Conservation (phyloP, 345 rosid genomes). For the Raphanus raphanistrum region DNA sequence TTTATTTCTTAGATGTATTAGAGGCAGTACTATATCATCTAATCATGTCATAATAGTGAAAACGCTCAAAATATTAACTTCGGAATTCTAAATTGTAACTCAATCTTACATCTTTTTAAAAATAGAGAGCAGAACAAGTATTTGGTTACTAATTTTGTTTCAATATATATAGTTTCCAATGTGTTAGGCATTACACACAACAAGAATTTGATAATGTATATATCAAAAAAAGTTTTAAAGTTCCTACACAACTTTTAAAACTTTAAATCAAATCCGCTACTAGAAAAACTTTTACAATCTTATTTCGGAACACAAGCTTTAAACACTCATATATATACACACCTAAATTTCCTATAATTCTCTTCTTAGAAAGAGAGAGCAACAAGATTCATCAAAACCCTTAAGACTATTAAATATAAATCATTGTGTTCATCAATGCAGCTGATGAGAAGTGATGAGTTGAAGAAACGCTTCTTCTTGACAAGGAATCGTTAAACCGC, state of each 20-base stretch:
- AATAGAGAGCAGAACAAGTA: background rate
- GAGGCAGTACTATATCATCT: conserved; percentile 1
- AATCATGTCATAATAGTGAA: background rate
- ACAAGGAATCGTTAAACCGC: conserved; percentile 81
- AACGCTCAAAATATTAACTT: background rate
- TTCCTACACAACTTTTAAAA: background rate
- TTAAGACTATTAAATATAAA: background rate
- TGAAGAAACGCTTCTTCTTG: conserved; percentile 58
- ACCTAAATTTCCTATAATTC: background rate
- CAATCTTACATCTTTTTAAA: background rate
- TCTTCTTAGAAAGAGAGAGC: background rate
- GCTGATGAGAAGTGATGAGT: conserved; percentile 46
- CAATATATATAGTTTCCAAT: too few relatives aligned
- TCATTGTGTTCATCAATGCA: conserved; percentile 34
- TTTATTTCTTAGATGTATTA: background rate
- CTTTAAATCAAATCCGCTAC: background rate
- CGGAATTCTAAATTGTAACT: background rate
- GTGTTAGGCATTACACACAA: too few relatives aligned
- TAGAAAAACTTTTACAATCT: background rate
- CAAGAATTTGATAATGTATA: too few relatives aligned
- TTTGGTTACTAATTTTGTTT: too few relatives aligned
- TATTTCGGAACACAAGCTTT: background rate
- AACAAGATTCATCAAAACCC: conserved; percentile 7
- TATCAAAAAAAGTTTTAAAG: background rate
- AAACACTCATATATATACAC: background rate